phyloP scores from a whole-genome alignment of 495 filamentous ascomycete genomes.

The Podospora tetraspora region DNA sequence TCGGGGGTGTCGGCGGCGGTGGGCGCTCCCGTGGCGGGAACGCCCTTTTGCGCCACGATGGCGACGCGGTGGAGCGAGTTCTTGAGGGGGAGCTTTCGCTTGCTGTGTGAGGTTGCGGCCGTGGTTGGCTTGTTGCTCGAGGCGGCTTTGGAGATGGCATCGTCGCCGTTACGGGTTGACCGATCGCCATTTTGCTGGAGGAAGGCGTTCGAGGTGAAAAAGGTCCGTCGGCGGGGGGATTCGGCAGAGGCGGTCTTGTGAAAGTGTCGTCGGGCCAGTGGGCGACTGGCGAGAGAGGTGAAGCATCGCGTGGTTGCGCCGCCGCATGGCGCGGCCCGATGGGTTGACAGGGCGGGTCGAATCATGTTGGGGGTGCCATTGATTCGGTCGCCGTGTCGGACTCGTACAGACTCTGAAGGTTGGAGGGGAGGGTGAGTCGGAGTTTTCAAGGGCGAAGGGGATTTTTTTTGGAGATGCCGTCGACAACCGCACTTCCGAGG shows the following conservation, averaged over 20 bases:
- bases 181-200: constrained; percentile 27
- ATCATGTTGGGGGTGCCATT: constrained; percentile 27
- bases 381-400: constrained; percentile 1
- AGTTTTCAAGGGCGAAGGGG: neutral
- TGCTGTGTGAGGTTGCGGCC: constrained; percentile 24
- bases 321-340: constrained; percentile 15
- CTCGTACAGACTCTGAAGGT: neutral
- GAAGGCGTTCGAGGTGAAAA: constrained; percentile 39
- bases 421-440: neutral
- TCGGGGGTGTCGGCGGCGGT: neutral
- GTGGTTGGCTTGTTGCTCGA: constrained; percentile 10
- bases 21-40: constrained; percentile 12
- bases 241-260: constrained; percentile 21
- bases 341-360: constrained; percentile 18
- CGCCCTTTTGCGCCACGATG: constrained; percentile 38
- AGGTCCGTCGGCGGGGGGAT: constrained; percentile 35
- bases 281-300: constrained; percentile 1
- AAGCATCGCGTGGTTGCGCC: constrained; percentile 9
- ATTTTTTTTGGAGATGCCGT: constrained; percentile 3
- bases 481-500: neutral
- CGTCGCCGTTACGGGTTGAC: constrained; percentile 3
- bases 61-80: constrained; percentile 42
- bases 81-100: constrained; percentile 42
- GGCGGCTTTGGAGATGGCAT: constrained; percentile 6
- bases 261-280: constrained; percentile 20